Evolutionary conservation across 1,284 basidiomycete genomes (phyloP), one percentile per base, ranked within the genome.

Genomic region (Cryptococcus wingfieldii): DNA sequence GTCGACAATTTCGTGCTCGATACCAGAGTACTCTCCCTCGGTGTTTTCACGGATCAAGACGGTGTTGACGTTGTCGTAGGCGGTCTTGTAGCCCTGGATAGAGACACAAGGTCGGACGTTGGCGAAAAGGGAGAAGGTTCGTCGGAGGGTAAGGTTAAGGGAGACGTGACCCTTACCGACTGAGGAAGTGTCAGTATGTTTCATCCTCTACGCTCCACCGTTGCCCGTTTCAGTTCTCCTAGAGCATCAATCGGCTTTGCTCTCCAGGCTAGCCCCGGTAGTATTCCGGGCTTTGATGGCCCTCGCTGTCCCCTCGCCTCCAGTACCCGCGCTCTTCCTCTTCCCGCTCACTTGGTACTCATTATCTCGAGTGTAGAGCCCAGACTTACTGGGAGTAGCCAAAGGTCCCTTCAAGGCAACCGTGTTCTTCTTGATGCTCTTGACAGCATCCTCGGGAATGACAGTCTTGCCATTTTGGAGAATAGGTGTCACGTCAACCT

Each of bases 81-180:
- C 89, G 0, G 96, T 99, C 82, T 96, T 96, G 83, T 87, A 98
- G 46, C 96, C 96, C 77, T 90, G 81, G 79, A 99, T 91, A 47
- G 95, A 98, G 50, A 86, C 85, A 75, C 96, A 99, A 50, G 95
- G 96, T 62, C 95, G 86, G 67, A 98, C 95, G 77, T 98, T 98
- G 73, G 96, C 96, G 75, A 97, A 99, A 56, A 98, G 85, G 77
- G 92, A 90, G 82, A 99, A 98, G 7, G 95, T 97, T 70, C 95
- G 85, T 64, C 96, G 88, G 54, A 98, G 83, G 43, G 95, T 98
- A 79, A 98, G 81, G 81, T 99, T 99, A 64, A 98, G 82, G 53
- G 96, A 98, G 65, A 98, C 94, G 79, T 98, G 96, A 47, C 95
- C 95, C 83, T 98, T 98, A 70, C 95, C 96, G 78, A 98, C 92